A percentile compares a stretch with the other conserved stretches of the same genome.
phyloP scores from a whole-genome alignment of 352 stramenopile species.

The Pythium periplocum region DNA sequence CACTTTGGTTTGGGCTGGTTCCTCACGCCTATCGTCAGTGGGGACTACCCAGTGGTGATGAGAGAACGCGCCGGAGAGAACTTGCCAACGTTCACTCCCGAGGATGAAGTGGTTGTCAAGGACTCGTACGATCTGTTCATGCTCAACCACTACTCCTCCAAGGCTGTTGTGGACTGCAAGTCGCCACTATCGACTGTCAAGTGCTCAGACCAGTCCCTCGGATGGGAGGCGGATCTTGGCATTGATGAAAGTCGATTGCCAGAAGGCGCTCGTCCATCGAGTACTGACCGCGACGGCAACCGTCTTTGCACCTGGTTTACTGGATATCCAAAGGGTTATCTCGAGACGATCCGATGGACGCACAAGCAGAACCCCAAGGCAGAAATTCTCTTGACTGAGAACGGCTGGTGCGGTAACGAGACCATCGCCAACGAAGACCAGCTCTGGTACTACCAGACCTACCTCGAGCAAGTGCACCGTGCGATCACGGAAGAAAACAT shows the following conservation, averaged over 20 bases:
- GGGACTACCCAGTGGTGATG: slow-evolving; percentile 93
- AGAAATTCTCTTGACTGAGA: slow-evolving; percentile 58
- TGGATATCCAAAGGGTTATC: slow-evolving; percentile 48
- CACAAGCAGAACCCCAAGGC: slow-evolving; percentile 31
- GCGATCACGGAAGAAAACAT: slow-evolving; percentile 53
- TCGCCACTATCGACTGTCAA: slow-evolving; percentile 23
- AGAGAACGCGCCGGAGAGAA: slow-evolving; percentile 56
- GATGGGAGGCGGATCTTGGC: slow-evolving; percentile 41
- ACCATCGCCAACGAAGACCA: slow-evolving; percentile 53
- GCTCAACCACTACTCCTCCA: slow-evolving; percentile 91
- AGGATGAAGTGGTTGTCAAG: slow-evolving; percentile 69
- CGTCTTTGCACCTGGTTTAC: slow-evolving; percentile 39
- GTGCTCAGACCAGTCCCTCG: slow-evolving; percentile 28
- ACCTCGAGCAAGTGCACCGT: slow-evolving; percentile 54
- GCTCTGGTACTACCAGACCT: slow-evolving; percentile 56
- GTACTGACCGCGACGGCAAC: no score
- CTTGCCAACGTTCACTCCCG: slow-evolving; percentile 82
- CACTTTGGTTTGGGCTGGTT: slow-evolving; percentile 92
- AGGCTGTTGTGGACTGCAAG: slow-evolving; percentile 46
- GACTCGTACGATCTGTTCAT: slow-evolving; percentile 92
- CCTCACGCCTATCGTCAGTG: slow-evolving; percentile 84
- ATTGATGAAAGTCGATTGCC: slow-evolving; percentile 49
- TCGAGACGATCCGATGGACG: slow-evolving; percentile 53
- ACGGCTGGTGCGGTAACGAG: slow-evolving; percentile 62
- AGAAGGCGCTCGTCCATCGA: no score